These are phyloP conservation scores for Rhododendron ferrugineum DNA, from an alignment of 148 eudicot genomes.

Conservation along the genomic window DNA sequence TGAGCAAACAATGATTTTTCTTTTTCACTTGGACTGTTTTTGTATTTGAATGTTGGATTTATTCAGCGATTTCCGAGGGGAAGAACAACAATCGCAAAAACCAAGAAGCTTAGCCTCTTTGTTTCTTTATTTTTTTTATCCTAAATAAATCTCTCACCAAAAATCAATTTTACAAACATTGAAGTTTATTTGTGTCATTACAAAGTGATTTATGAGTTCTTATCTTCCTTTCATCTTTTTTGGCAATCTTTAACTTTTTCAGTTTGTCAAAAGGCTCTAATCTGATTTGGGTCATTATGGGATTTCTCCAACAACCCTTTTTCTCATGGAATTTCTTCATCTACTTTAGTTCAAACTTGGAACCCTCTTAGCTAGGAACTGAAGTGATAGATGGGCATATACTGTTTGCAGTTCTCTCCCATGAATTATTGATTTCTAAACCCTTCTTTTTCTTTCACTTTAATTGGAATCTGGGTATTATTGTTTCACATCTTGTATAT, in stretches of 20 bases:
- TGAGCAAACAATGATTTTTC: neutral
- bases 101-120: neutral
- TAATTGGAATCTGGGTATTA: conserved; percentile 5
- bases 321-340: conserved; percentile 6
- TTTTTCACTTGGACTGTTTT: neutral
- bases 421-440: conserved; percentile 15
- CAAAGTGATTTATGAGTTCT: conserved; percentile 10
- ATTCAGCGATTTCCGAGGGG: neutral
- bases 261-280: conserved; percentile 21
- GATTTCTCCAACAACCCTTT: conserved; percentile 1
- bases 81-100: neutral
- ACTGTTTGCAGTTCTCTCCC: conserved; percentile 13
- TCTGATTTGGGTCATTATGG: neutral
- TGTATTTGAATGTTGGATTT: neutral
- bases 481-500: conserved; percentile 10
- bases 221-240: neutral
- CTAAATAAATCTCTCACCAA: neutral
- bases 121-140: neutral
- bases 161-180: neutral
- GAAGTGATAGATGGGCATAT: neutral
- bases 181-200: neutral
- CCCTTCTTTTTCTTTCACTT: conserved; percentile 10
- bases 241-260: conserved; percentile 4
- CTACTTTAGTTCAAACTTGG: conserved; percentile 5
- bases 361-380: conserved; percentile 8